Percentiles rank a stretch among this genome's conserved stretches.
Conservation (phyloP, 78 protist genomes). For the Emiliania huxleyi region DNA sequence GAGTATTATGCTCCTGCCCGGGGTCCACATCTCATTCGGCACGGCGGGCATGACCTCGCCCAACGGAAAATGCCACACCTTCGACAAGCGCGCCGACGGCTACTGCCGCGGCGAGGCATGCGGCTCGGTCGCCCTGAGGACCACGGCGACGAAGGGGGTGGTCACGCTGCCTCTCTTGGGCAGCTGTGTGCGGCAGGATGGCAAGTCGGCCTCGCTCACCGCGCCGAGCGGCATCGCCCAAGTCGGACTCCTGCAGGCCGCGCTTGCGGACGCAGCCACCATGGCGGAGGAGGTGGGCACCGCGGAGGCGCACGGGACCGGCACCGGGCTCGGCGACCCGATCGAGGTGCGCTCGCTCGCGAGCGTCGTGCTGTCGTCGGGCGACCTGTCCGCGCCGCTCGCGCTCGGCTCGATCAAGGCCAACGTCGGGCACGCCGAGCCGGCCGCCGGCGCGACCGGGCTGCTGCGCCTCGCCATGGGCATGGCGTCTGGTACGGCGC, state of each 20-base stretch:
- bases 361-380: background rate
- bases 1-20: background rate
- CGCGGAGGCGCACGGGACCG: constrained; percentile 20
- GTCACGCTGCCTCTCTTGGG: background rate
- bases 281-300: constrained; percentile 39
- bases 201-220: constrained; percentile 52
- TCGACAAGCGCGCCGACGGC: constrained; percentile 78
- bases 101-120: constrained; percentile 83
- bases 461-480: background rate
- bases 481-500: background rate
- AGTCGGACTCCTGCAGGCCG: constrained; percentile 41
- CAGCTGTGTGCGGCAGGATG: constrained; percentile 53
- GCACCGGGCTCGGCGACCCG: constrained; percentile 71
- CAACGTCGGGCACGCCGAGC: constrained; percentile 75
- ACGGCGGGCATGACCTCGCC: constrained; percentile 58
- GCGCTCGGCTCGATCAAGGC: constrained; percentile 69
- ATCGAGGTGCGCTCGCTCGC: constrained; percentile 26
- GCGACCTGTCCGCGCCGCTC: background rate
- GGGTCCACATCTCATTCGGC: constrained; percentile 17
- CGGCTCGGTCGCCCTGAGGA: constrained; percentile 2
- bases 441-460: constrained; percentile 30
- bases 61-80: constrained; percentile 66
- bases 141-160: background rate
- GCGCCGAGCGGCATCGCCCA: constrained; percentile 71
- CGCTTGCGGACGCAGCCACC: constrained; percentile 34